Percentiles rank a stretch among this genome's conserved stretches.
Evolutionary conservation across 495 filamentous ascomycete species (phyloP).

Genomic region (Tuber melanosporum): DNA sequence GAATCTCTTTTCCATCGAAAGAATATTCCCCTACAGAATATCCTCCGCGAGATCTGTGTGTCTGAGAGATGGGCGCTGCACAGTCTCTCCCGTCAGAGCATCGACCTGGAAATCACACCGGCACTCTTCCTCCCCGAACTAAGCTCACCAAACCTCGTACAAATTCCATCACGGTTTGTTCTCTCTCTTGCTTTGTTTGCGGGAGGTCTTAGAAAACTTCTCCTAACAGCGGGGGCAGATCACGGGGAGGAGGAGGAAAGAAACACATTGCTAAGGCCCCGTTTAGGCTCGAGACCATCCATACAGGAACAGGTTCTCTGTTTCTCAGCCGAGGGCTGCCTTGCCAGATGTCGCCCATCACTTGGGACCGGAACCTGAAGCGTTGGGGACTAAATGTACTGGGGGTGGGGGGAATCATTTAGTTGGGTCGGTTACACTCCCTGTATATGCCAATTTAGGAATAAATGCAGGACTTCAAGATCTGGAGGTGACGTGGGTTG

Average conservation of each 20-base stretch:
- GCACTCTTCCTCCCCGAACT: constrained; percentile 19
- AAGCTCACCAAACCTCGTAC: constrained; percentile 36
- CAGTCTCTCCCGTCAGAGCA: constrained; percentile 29
- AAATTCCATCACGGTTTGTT: constrained; percentile 26
- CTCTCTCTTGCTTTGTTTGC: constrained; percentile 5
- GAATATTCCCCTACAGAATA: not conserved
- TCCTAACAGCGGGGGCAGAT: not conserved
- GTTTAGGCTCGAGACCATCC: not conserved
- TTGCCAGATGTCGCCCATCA: not conserved
- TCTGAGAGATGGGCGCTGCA: constrained; percentile 26
- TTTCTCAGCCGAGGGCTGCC: not conserved
- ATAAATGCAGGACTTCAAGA: not conserved
- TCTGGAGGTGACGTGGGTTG: not conserved
- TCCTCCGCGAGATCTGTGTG: not conserved
- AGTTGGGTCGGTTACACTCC: not conserved
- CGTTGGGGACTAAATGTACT: not conserved
- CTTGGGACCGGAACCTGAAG: not conserved
- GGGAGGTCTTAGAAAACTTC: constrained; percentile 9
- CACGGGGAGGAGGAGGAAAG: not conserved
- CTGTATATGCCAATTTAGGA: not conserved
- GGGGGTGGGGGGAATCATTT: not conserved
- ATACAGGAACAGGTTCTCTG: not conserved
- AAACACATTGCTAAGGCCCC: not conserved
- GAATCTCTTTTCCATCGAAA: not conserved
- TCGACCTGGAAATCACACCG: constrained; percentile 14